Base-by-base conservation (phyloP, 805 yeast species). In the Hanseniaspora occidentalis region DNA sequence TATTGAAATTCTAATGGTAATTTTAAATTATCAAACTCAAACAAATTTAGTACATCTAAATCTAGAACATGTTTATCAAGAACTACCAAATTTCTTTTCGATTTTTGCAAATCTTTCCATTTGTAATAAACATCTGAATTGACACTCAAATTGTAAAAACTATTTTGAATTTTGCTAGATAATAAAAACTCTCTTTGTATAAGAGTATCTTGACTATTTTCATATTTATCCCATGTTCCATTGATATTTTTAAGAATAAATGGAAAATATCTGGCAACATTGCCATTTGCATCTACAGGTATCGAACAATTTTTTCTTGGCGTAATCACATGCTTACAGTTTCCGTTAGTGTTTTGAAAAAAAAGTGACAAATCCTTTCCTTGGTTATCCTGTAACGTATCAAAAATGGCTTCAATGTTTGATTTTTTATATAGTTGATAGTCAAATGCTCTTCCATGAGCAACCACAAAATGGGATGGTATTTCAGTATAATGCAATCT, bases 241-340 rank as follows among this genome's bases (percentile, higher is more conserved):
- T 84, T 84, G 49, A 75, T 80, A 33, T 65, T 60, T 40, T 73
- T 65, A 24, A 82, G 45, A 50, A 79, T 77, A 66, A 98, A 92
- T 3, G 98, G 97, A 79, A 88, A 85, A 62, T 92, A 92, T 95
- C 96, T 88, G 14, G 94, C 96, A 49, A 89, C 58, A 23, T 72
- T 68, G 19, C 73, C 77, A 24, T 72, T 71, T 31, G 63, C 68
- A 42, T 72, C 67, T 45, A 65, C 61, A 1, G 96, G 96, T 43
- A 88, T 88, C 0, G 79, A 51, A 50, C 83, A 72, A 53, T 78
- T 71, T 3, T 63, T 72, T 47, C 73, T 74, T 36, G 96, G 94
- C 4, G 55, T 68, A 42, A 92, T 80, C 39, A 88, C 62, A 27
- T 77, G 79, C 57, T 75, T 79, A 64, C 98, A 89, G 56, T 88